Percentiles rank a stretch among this genome's conserved stretches.
Evolutionary conservation across 2,329 filamentous ascomycete species (phyloP).

Genomic region (Aspergillus sergii): DNA sequence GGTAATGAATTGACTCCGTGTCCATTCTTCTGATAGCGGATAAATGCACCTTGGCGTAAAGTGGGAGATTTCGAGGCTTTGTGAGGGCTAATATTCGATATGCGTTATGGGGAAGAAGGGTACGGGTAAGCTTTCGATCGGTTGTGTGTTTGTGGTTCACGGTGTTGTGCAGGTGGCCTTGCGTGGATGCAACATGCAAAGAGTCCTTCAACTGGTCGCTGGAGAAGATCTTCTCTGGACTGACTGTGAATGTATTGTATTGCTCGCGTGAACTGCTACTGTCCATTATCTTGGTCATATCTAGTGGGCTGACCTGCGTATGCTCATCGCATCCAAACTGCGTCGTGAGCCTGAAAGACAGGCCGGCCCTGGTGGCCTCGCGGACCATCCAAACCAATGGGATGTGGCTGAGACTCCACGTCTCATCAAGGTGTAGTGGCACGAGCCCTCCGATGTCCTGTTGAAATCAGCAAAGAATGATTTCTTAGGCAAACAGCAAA

Average conservation of each 20-base stretch:
- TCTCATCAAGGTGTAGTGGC: neutral
- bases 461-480: neutral
- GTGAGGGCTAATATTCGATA: neutral
- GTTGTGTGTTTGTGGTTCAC: neutral
- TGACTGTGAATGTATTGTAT: neutral
- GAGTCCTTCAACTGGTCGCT: neutral
- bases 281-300: neutral
- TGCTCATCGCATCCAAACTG: neutral
- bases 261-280: neutral
- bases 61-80: neutral
- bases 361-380: neutral
- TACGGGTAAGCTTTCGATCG: neutral
- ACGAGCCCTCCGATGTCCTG: constrained; percentile 1
- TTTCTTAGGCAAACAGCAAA: too few species aligned
- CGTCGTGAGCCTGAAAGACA: neutral
- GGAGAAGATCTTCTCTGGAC: neutral
- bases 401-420: neutral
- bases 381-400: constrained; percentile 5
- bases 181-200: neutral
- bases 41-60: neutral
- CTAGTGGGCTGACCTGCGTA: neutral
- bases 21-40: neutral
- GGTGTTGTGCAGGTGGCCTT: neutral
- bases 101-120: neutral
- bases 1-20: neutral